A percentile compares a stretch with the other conserved stretches of the same genome.
Evolutionary conservation across 169 alveolate species (phyloP).

Genomic region (Cryptosporidium viatorum): DNA sequence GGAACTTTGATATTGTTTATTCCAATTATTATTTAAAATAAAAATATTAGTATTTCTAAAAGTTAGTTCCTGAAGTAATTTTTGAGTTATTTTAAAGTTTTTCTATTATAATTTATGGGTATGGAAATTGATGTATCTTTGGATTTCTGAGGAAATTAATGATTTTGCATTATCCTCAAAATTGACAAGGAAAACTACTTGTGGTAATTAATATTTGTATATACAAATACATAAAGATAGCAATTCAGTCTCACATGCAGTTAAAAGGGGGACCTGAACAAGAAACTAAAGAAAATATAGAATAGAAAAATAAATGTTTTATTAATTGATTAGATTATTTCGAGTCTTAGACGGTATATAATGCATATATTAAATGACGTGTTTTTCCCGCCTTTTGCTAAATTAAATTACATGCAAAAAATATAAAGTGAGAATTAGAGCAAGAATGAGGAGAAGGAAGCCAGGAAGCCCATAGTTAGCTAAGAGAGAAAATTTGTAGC

Average conservation of each 20-base stretch:
- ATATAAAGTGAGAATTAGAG: conserved; percentile 3
- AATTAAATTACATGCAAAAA: conserved; percentile 10
- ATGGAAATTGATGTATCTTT: neutral
- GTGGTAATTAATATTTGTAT: neutral
- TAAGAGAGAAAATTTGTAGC: conserved; percentile 6
- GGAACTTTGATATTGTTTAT: neutral
- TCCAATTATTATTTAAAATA: too few relatives aligned
- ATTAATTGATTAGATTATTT: neutral
- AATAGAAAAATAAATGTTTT: neutral
- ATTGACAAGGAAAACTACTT: neutral
- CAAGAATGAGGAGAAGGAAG: conserved; percentile 30
- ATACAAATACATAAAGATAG: neutral
- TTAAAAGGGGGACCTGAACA: neutral
- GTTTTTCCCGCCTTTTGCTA: neutral
- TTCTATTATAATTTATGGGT: neutral
- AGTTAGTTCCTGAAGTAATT: neutral
- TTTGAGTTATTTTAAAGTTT: neutral
- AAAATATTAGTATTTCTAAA: too few relatives aligned
- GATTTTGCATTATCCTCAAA: neutral
- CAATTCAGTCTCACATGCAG: neutral
- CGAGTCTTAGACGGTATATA: conserved; percentile 1
- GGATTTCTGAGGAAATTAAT: neutral
- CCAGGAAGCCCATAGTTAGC: conserved; percentile 44
- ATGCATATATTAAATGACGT: neutral
- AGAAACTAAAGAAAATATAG: neutral